These are phyloP conservation scores for Blepharisma undulans DNA, from an alignment of 169 alveolate species.

Conservation along the genomic window DNA sequence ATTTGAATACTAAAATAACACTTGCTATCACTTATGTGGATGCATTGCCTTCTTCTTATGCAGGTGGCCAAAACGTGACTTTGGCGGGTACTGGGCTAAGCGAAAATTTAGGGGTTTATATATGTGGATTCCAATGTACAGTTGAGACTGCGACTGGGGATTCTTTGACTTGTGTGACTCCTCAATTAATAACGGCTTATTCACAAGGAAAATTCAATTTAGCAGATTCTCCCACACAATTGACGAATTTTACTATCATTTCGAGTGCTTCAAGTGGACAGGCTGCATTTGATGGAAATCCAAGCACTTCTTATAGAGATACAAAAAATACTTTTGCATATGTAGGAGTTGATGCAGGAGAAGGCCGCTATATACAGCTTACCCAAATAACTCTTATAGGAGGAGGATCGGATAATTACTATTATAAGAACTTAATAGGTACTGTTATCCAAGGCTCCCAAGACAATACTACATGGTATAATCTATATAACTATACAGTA, in stretches of 20 bases:
- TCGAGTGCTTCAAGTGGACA: not conserved
- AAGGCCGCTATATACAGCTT: constrained; percentile 20
- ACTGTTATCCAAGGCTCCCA: constrained; percentile 18
- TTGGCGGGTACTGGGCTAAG: constrained; percentile 52
- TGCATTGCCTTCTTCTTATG: constrained; percentile 37
- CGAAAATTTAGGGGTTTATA: not conserved
- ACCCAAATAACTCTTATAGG: not conserved
- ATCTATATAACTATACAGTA: not conserved
- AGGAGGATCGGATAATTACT: not conserved
- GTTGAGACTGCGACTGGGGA: not conserved
- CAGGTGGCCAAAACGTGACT: constrained; percentile 55
- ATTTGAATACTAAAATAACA: not conserved
- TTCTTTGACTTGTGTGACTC: not conserved
- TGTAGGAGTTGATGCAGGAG: constrained; percentile 50
- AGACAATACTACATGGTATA: not conserved
- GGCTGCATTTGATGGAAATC: not conserved
- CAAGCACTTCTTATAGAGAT: not conserved
- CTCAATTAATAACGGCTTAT: not conserved
- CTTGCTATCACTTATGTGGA: not conserved
- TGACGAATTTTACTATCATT: not conserved
- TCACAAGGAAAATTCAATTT: not conserved
- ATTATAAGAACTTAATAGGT: not conserved
- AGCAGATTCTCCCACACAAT: not conserved
- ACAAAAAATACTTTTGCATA: not conserved
- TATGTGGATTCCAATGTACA: constrained; percentile 38